phyloP scores from a whole-genome alignment of 305 asterid genomes.

The Striga hermonthica region DNA sequence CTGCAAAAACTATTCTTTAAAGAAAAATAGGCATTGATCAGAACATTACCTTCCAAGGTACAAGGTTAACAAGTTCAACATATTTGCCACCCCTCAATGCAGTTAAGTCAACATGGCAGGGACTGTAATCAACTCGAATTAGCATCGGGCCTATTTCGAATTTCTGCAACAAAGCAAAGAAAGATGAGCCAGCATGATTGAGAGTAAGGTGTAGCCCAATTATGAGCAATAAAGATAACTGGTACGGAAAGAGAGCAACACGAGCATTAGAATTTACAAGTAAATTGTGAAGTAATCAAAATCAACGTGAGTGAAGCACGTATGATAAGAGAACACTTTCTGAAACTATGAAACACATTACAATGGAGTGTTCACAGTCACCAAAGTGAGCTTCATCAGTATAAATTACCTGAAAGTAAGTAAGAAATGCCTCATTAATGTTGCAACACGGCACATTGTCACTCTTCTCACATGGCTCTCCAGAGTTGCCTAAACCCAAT shows the following conservation, averaged over 20 bases:
- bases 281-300: slow-evolving; percentile 19
- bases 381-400: slow-evolving; percentile 23
- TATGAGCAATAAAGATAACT: slow-evolving; percentile 18
- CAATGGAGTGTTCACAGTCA: slow-evolving; percentile 18
- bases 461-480: slow-evolving; percentile 41
- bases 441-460: slow-evolving; percentile 42
- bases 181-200: slow-evolving; percentile 21
- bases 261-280: slow-evolving; percentile 17
- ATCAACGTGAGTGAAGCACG: slow-evolving; percentile 24
- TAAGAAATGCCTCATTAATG: slow-evolving; percentile 75
- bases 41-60: slow-evolving; percentile 92
- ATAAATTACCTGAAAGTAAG: slow-evolving; percentile 78
- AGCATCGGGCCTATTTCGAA: slow-evolving; percentile 79
- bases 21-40: slow-evolving; percentile 8
- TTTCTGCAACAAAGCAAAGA: slow-evolving; percentile 65
- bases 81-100: slow-evolving; percentile 95
- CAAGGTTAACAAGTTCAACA: slow-evolving; percentile 93
- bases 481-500: slow-evolving; percentile 43
- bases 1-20: slow-evolving; percentile 12
- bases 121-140: slow-evolving; percentile 89
- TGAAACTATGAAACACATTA: slow-evolving; percentile 19
- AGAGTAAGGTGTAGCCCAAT: slow-evolving; percentile 7
- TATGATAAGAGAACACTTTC: slow-evolving; percentile 8
- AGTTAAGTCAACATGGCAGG: slow-evolving; percentile 84
- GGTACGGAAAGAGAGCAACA: slow-evolving; percentile 4